These are phyloP conservation scores for Heterobasidion irregulare DNA, from an alignment of 1,284 basidiomycete species.

Conservation along the genomic window DNA sequence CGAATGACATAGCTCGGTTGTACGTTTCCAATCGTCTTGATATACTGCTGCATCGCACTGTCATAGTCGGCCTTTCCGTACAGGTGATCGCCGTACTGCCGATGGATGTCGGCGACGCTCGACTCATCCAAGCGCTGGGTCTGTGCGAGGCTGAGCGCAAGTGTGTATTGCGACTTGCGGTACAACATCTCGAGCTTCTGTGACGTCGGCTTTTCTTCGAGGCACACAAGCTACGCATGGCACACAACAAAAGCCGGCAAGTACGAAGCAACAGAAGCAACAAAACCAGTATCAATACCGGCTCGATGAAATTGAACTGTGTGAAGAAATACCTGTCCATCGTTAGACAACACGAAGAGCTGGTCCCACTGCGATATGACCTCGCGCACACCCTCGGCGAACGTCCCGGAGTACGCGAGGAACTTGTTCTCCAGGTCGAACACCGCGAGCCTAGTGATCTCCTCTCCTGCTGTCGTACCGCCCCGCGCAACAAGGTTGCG, in stretches of 20 bases:
- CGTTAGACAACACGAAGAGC: constrained; percentile 70
- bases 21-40: constrained; percentile 83
- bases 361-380: constrained; percentile 76
- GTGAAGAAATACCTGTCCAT: constrained; percentile 44
- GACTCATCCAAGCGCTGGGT: constrained; percentile 66
- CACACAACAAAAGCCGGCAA: no score
- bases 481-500: constrained; percentile 60
- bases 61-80: constrained; percentile 92
- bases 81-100: constrained; percentile 87
- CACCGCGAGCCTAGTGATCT: constrained; percentile 82
- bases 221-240: constrained; percentile 46
- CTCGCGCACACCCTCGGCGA: constrained; percentile 72
- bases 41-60: constrained; percentile 86
- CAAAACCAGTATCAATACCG: background rate
- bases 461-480: constrained; percentile 32
- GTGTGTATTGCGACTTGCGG: constrained; percentile 61
- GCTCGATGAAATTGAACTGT: constrained; percentile 2
- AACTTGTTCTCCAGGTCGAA: constrained; percentile 94
- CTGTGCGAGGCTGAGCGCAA: constrained; percentile 74
- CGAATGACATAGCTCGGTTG: constrained; percentile 96
- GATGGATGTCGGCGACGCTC: constrained; percentile 79
- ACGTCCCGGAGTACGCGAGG: constrained; percentile 75
- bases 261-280: no score
- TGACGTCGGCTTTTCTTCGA: constrained; percentile 74
- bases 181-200: constrained; percentile 81